Conservation (phyloP, 2,329 filamentous ascomycete genomes). For the Phoma herbarum region DNA sequence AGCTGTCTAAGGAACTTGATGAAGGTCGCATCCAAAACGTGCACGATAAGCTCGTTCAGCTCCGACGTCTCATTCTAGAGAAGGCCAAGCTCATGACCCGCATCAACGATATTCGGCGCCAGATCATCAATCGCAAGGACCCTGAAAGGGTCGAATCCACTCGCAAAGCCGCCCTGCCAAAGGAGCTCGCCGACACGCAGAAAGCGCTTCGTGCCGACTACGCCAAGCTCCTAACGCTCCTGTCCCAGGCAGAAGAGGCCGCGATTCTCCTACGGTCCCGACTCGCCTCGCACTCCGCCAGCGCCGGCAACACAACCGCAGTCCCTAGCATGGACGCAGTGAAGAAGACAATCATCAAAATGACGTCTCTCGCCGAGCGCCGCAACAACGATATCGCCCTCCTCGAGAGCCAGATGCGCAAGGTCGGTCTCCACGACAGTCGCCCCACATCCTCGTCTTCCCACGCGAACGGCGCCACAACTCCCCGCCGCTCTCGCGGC, state of each 20-base stretch:
- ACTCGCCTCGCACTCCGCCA: slow-evolving; percentile 66
- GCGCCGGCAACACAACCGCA: slow-evolving; percentile 55
- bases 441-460: slow-evolving; percentile 37
- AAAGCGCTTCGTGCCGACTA: slow-evolving; percentile 82
- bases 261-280: slow-evolving; percentile 81
- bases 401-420: slow-evolving; percentile 85
- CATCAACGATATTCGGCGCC: slow-evolving; percentile 79
- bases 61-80: slow-evolving; percentile 74
- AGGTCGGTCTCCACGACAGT: slow-evolving; percentile 57
- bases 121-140: slow-evolving; percentile 75
- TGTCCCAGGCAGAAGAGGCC: slow-evolving; percentile 81
- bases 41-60: slow-evolving; percentile 71
- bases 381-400: slow-evolving; percentile 91
- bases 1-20: slow-evolving; percentile 72
- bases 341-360: slow-evolving; percentile 87
- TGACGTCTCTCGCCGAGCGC: slow-evolving; percentile 92
- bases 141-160: slow-evolving; percentile 71
- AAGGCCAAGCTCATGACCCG: slow-evolving; percentile 73
- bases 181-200: slow-evolving; percentile 85
- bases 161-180: slow-evolving; percentile 77
- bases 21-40: slow-evolving; percentile 74
- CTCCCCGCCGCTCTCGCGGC: slow-evolving; percentile 30
- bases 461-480: slow-evolving; percentile 27
- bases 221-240: slow-evolving; percentile 74
- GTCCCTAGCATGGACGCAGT: slow-evolving; percentile 91